Conservation (phyloP, 1,284 basidiomycete genomes). For the Microbotryum intermedium region DNA sequence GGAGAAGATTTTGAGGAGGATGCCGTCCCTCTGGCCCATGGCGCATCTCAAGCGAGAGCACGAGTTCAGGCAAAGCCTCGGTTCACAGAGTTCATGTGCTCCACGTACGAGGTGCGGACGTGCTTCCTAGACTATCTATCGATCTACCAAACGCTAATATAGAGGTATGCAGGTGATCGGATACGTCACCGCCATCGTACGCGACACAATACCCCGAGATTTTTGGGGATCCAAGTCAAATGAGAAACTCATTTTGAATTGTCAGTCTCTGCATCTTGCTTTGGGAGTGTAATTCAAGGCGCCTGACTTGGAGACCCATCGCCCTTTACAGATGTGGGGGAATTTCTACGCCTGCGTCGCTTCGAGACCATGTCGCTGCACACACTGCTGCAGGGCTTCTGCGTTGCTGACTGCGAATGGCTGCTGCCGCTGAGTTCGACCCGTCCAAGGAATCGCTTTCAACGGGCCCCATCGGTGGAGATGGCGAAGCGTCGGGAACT, state of each 20-base stretch:
- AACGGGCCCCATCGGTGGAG: constrained; percentile 54
- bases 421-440: constrained; percentile 47
- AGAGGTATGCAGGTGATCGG: constrained; percentile 59
- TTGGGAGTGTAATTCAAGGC: not conserved
- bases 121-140: not conserved
- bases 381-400: constrained; percentile 65
- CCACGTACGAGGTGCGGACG: constrained; percentile 49
- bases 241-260: constrained; percentile 50
- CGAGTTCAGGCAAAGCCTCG: constrained; percentile 54
- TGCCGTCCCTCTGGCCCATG: constrained; percentile 35
- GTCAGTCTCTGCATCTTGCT: constrained; percentile 46
- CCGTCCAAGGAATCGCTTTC: constrained; percentile 31
- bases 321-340: not conserved
- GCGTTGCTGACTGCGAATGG: constrained; percentile 74
- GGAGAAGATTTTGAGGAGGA: constrained; percentile 6
- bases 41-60: constrained; percentile 47
- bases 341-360: constrained; percentile 62
- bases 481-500: constrained; percentile 63
- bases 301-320: not conserved
- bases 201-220: constrained; percentile 59
- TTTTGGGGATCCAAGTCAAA: constrained; percentile 74
- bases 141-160: not conserved
- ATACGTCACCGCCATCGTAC: constrained; percentile 57
- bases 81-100: constrained; percentile 67
- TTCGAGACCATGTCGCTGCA: constrained; percentile 79